phyloP scores from a whole-genome alignment of 441 rosid species.

The Gossypium davidsonii region DNA sequence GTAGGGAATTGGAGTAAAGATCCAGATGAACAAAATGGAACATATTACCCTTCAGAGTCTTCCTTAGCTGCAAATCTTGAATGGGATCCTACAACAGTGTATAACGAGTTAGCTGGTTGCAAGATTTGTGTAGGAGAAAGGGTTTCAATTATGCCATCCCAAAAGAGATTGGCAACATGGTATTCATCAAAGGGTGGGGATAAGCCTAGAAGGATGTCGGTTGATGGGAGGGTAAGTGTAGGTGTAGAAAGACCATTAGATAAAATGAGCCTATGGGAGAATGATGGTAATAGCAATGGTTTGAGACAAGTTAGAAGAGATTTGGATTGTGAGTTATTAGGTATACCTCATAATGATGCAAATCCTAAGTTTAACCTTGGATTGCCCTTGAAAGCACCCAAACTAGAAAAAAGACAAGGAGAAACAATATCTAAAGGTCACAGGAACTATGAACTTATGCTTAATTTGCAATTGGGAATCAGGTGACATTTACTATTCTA shows the following conservation, averaged over 20 bases:
- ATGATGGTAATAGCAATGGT: constrained; percentile 10
- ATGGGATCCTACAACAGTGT: constrained; percentile 50
- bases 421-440: constrained; percentile 42
- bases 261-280: constrained; percentile 56
- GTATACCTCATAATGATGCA: constrained; percentile 22
- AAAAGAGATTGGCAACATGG: constrained; percentile 58
- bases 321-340: constrained; percentile 33
- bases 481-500: neutral
- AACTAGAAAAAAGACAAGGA: constrained; percentile 35
- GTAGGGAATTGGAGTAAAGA: constrained; percentile 58
- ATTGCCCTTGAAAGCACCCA: constrained; percentile 37
- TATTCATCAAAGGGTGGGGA: constrained; percentile 44
- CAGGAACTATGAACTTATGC: constrained; percentile 42
- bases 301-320: constrained; percentile 25
- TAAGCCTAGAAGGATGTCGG: constrained; percentile 44
- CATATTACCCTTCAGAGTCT: constrained; percentile 36
- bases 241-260: constrained; percentile 42
- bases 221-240: constrained; percentile 48
- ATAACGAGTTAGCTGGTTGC: constrained; percentile 24
- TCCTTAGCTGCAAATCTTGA: constrained; percentile 23
- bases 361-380: constrained; percentile 21
- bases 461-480: constrained; percentile 42
- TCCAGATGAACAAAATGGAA: constrained; percentile 46
- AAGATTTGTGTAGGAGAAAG: constrained; percentile 36
- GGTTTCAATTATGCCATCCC: constrained; percentile 50